A percentile compares a stretch with the other conserved stretches of the same genome.
Evolutionary conservation across 2,329 filamentous ascomycete species (phyloP).

Genomic region (Cryphonectria parasitica): DNA sequence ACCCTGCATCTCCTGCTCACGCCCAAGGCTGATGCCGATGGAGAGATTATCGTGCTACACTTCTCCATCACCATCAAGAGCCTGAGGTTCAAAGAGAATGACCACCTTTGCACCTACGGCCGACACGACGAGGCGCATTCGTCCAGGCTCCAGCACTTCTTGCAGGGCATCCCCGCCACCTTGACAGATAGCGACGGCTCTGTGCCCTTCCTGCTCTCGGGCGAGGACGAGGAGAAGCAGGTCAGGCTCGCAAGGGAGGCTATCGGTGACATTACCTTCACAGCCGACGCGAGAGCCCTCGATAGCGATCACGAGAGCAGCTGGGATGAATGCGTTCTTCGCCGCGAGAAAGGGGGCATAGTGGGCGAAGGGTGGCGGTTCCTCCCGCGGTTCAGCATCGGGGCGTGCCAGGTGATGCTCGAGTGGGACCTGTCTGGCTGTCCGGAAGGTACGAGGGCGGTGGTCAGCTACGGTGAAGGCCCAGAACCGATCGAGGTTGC

Average conservation of each 20-base stretch:
- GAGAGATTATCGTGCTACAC: background rate
- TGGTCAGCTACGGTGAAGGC: conserved; percentile 35
- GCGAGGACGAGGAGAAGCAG: background rate
- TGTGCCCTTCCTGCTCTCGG: background rate
- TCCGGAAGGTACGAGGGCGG: conserved; percentile 31
- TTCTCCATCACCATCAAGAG: background rate
- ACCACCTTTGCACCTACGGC: conserved; percentile 6
- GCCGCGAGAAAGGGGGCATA: conserved; percentile 12
- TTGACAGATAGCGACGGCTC: background rate
- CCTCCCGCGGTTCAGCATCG: conserved; percentile 14
- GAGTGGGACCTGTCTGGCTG: conserved; percentile 33
- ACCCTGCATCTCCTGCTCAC: conserved; percentile 6
- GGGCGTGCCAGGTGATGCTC: conserved; percentile 13
- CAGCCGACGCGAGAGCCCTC: background rate
- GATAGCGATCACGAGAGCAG: background rate
- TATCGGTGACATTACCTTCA: background rate
- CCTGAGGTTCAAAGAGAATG: background rate
- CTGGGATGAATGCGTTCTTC: background rate
- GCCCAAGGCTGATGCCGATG: background rate
- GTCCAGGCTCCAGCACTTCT: conserved; percentile 2
- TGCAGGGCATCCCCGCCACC: background rate
- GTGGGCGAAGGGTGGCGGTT: conserved; percentile 13
- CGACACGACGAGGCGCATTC: background rate
- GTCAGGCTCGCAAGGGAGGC: background rate
- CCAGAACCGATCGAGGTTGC: conserved; percentile 27